phyloP scores from a whole-genome alignment of 495 filamentous ascomycete genomes.

The Aeminium ludgeri region DNA sequence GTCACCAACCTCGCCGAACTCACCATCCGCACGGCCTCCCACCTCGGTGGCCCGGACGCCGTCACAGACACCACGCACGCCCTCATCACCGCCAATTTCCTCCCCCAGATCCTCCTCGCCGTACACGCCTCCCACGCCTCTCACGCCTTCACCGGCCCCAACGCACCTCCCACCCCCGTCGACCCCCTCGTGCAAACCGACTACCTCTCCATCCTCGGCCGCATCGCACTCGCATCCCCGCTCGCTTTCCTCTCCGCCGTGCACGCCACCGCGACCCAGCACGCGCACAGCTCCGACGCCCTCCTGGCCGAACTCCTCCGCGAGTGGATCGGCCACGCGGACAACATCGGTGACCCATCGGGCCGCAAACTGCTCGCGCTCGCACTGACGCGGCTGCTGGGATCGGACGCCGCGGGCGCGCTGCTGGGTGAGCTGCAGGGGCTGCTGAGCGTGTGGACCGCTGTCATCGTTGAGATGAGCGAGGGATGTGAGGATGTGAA shows the following conservation, averaged over 20 bases:
- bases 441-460: constrained; percentile 53
- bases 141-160: constrained; percentile 61
- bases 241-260: constrained; percentile 26
- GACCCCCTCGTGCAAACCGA: constrained; percentile 58
- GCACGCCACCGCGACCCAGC: constrained; percentile 19
- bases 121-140: constrained; percentile 55
- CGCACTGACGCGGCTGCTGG: constrained; percentile 63
- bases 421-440: constrained; percentile 44
- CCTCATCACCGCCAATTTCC: constrained; percentile 49
- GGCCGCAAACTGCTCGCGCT: constrained; percentile 69
- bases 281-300: constrained; percentile 22
- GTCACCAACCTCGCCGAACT: constrained; percentile 53
- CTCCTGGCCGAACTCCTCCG: constrained; percentile 54
- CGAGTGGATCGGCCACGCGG: constrained; percentile 82
- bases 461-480: constrained; percentile 43
- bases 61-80: constrained; percentile 45
- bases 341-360: constrained; percentile 56
- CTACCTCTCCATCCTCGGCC: constrained; percentile 68
- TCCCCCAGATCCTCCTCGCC: constrained; percentile 48
- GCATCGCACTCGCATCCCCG: constrained; percentile 56
- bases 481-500: constrained; percentile 24
- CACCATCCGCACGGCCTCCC: constrained; percentile 51
- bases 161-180: constrained; percentile 41
- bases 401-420: constrained; percentile 42
- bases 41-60: constrained; percentile 48